Conservation (phyloP, 768 basidiomycete genomes). For the Termitomyces sp. region DNA sequence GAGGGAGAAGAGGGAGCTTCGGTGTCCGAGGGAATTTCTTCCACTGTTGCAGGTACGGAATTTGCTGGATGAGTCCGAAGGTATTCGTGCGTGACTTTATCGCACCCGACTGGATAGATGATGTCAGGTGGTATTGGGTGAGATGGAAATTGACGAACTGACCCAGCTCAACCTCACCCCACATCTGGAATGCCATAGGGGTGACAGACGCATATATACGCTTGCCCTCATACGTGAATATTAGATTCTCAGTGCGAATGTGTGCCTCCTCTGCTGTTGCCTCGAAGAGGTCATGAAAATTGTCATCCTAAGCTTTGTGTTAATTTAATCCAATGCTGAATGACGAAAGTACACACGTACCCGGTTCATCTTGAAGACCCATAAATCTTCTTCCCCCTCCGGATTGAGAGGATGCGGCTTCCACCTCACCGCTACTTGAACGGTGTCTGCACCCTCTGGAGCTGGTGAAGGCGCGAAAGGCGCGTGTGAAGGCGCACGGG, state of each 20-base stretch:
- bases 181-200: constrained; percentile 61
- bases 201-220: constrained; percentile 70
- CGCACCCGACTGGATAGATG: constrained; percentile 55
- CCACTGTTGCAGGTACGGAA: neutral
- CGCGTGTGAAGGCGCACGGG: constrained; percentile 19
- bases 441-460: constrained; percentile 29
- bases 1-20: constrained; percentile 12
- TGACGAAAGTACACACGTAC: constrained; percentile 33
- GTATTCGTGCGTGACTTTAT: constrained; percentile 60
- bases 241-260: constrained; percentile 46
- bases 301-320: constrained; percentile 46
- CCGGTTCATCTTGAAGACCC: constrained; percentile 56
- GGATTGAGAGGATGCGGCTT: constrained; percentile 56
- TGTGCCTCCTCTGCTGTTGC: constrained; percentile 58
- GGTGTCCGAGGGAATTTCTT: constrained; percentile 14
- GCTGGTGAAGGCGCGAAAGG: constrained; percentile 26
- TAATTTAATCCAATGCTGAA: neutral
- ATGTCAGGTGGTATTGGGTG: neutral
- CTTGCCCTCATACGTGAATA: constrained; percentile 58
- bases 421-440: constrained; percentile 61
- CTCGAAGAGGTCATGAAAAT: constrained; percentile 63
- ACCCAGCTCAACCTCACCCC: constrained; percentile 69
- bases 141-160: constrained; percentile 10
- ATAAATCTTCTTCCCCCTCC: constrained; percentile 33
- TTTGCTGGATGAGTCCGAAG: constrained; percentile 34